Percentiles rank a stretch among this genome's conserved stretches.
Conservation (phyloP, 2,329 filamentous ascomycete species). For the Ceratocystis harringtonii region DNA sequence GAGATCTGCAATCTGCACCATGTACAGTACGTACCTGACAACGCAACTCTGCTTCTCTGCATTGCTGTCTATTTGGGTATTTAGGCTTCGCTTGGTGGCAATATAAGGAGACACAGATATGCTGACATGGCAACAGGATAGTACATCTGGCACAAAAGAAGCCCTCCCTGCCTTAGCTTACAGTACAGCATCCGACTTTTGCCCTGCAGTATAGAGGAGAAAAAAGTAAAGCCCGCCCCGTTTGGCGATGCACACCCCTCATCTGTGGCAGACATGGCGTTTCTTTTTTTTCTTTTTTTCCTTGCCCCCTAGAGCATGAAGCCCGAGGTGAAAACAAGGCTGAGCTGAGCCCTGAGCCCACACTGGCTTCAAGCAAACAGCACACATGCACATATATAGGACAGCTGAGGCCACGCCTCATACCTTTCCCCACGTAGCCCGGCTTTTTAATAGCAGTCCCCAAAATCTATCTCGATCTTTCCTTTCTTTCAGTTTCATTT, state of each 20-base stretch:
- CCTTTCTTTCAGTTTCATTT: not conserved
- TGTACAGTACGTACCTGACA: not conserved
- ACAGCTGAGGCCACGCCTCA: not conserved
- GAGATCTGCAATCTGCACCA: not conserved
- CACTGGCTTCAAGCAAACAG: not conserved
- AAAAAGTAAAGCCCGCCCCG: not conserved
- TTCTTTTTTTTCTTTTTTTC: not conserved
- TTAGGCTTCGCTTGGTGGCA: not conserved
- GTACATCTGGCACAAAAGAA: not conserved
- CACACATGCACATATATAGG: not conserved
- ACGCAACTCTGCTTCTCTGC: conserved; percentile 2
- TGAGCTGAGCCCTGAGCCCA: not conserved
- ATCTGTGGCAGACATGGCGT: not conserved
- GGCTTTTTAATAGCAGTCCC: not conserved
- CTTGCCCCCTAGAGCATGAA: not conserved
- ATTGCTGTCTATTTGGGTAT: conserved; percentile 1
- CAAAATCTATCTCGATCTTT: not conserved
- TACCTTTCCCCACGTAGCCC: not conserved
- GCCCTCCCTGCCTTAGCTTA: not conserved
- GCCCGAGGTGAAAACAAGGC: not conserved
- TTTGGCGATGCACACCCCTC: not conserved
- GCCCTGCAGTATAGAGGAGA: not conserved
- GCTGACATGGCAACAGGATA: not conserved
- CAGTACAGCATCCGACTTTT: not conserved
- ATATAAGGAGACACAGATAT: not conserved